Evolutionary conservation across 495 filamentous ascomycete species (phyloP).

Genomic region (Lasiosphaeria miniovina): DNA sequence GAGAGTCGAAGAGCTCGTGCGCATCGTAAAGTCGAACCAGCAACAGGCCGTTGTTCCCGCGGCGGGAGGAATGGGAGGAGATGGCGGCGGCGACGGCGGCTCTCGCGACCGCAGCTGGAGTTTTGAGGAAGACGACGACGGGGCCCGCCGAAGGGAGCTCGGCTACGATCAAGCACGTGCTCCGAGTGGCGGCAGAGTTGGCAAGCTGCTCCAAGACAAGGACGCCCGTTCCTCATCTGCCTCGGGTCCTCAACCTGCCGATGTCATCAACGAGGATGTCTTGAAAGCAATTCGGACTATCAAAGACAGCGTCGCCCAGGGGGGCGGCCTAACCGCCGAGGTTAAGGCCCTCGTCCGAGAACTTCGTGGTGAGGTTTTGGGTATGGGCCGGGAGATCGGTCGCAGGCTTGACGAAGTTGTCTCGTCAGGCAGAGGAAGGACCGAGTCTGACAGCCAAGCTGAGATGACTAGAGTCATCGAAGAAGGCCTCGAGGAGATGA

Average conservation of each 20-base stretch:
- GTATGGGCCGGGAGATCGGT: conserved; percentile 85
- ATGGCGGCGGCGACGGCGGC: conserved; percentile 32
- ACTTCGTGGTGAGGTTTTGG: conserved; percentile 85
- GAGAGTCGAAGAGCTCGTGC: conserved; percentile 80
- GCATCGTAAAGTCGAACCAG: conserved; percentile 64
- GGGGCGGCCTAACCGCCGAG: conserved; percentile 81
- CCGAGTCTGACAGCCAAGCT: conserved; percentile 54
- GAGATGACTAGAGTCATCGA: conserved; percentile 77
- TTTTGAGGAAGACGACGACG: conserved; percentile 44
- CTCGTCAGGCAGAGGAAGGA: conserved; percentile 46
- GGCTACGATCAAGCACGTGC: conserved; percentile 41
- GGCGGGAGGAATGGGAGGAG: conserved; percentile 22
- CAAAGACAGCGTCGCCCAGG: conserved; percentile 81
- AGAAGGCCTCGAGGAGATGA: conserved; percentile 73
- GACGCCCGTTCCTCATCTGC: conserved; percentile 30
- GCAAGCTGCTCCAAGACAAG: conserved; percentile 34
- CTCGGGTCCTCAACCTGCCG: conserved; percentile 30
- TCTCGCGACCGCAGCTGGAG: conserved; percentile 44
- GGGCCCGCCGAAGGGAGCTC: conserved; percentile 40
- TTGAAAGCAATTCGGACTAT: conserved; percentile 74
- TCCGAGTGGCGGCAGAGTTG: conserved; percentile 35
- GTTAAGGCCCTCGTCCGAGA: conserved; percentile 88
- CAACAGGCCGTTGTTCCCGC: conserved; percentile 57
- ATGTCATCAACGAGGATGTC: conserved; percentile 64
- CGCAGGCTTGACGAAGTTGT: conserved; percentile 70